Evolutionary conservation across 306 rosid genomes (phyloP).

Genomic region (Prunus mongolica): DNA sequence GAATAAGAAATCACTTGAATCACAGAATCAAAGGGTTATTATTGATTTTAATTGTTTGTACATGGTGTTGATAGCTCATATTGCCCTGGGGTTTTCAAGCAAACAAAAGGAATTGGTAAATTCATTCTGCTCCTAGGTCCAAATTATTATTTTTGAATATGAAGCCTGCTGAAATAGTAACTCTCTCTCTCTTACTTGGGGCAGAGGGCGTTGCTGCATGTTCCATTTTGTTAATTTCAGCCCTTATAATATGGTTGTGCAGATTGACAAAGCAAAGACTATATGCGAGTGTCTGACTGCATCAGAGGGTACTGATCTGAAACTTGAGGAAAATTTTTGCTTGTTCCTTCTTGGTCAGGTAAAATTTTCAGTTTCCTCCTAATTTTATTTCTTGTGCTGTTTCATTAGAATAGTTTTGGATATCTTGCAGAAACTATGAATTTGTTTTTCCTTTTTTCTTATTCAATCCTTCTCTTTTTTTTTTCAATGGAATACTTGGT

Average conservation of each 20-base stretch:
- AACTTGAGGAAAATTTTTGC: slow-evolving; percentile 83
- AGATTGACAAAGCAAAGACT: slow-evolving; percentile 73
- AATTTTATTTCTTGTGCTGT: slow-evolving; percentile 5
- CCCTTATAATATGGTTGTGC: slow-evolving; percentile 26
- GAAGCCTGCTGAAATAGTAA: neutral
- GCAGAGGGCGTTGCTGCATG: neutral
- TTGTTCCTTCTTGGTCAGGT: slow-evolving; percentile 84
- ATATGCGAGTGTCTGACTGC: slow-evolving; percentile 79
- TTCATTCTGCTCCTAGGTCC: slow-evolving; percentile 23
- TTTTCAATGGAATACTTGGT: slow-evolving; percentile 11
- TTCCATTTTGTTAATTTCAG: slow-evolving; percentile 5
- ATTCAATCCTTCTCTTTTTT: slow-evolving; percentile 4
- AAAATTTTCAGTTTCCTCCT: slow-evolving; percentile 16
- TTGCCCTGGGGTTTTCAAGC: slow-evolving; percentile 91
- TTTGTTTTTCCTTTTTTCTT: neutral
- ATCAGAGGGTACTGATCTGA: slow-evolving; percentile 83
- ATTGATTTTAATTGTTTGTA: slow-evolving; percentile 80
- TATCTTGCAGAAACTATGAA: slow-evolving; percentile 21
- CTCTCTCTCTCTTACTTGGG: neutral
- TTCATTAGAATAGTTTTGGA: slow-evolving; percentile 11
- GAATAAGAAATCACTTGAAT: slow-evolving; percentile 89
- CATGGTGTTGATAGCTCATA: slow-evolving; percentile 64
- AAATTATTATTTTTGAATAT: neutral
- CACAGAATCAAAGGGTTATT: slow-evolving; percentile 85
- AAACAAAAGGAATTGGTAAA: slow-evolving; percentile 75